Evolutionary conservation across 2,329 filamentous ascomycete genomes (phyloP).

Genomic region (Fusarium udum): DNA sequence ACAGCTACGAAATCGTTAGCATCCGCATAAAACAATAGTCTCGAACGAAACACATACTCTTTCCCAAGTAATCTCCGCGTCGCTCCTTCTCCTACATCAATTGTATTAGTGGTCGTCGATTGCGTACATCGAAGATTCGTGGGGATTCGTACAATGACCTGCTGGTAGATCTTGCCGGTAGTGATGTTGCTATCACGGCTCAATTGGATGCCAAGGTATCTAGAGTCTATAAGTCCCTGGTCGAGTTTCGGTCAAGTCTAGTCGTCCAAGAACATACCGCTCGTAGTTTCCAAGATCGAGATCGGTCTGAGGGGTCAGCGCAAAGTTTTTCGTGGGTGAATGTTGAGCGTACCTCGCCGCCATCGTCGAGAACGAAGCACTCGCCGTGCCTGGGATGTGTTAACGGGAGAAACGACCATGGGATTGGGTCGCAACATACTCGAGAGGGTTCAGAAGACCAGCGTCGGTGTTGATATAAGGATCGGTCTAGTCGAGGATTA

Average conservation of each 20-base stretch:
- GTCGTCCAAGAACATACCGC: slow-evolving; percentile 42
- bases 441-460: slow-evolving; percentile 44
- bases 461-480: slow-evolving; percentile 57
- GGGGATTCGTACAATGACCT: slow-evolving; percentile 74
- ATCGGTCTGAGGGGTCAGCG: slow-evolving; percentile 51
- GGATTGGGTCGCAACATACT: slow-evolving; percentile 37
- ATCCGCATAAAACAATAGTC: not conserved
- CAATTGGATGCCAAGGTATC: slow-evolving; percentile 82
- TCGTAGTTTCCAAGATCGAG: slow-evolving; percentile 68
- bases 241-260: not conserved
- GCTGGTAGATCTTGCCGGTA: slow-evolving; percentile 93
- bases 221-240: not conserved
- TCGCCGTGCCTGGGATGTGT: slow-evolving; percentile 76
- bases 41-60: slow-evolving; percentile 9
- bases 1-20: slow-evolving; percentile 19
- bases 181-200: slow-evolving; percentile 95
- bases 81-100: slow-evolving; percentile 64
- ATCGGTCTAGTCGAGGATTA: slow-evolving; percentile 56
- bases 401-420: not conserved
- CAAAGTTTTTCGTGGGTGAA: not conserved
- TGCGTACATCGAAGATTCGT: not conserved
- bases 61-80: slow-evolving; percentile 59
- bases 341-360: slow-evolving; percentile 24
- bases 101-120: not conserved
- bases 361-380: slow-evolving; percentile 86